phyloP scores from a whole-genome alignment of 225 moss, liverwort and hornwort genomes.

The Asterella californica region DNA sequence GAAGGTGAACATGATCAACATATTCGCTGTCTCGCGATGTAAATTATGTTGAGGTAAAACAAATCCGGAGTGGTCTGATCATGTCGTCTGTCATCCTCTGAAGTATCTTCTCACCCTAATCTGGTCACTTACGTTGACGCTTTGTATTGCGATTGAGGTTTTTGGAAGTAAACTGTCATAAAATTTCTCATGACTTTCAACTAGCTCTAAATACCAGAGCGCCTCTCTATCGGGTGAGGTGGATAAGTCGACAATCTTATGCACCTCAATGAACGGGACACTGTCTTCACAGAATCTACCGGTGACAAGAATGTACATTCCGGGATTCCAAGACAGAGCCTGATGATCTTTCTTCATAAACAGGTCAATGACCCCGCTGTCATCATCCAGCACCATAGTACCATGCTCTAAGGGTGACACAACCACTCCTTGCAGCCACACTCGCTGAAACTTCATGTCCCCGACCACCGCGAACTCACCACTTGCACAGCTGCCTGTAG shows the following conservation, averaged over 20 bases:
- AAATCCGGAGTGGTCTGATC: no score
- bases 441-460: conserved; percentile 63
- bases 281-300: conserved; percentile 27
- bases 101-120: background rate
- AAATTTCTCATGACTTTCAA: conserved; percentile 67
- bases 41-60: no score
- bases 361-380: no score
- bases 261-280: conserved; percentile 51
- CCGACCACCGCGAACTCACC: conserved; percentile 23
- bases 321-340: conserved; percentile 51
- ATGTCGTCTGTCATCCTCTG: background rate
- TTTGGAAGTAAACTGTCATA: conserved; percentile 45
- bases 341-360: conserved; percentile 33
- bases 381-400: no score
- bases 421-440: conserved; percentile 78
- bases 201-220: conserved; percentile 84
- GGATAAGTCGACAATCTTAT: conserved; percentile 86
- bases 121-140: conserved; percentile 3
- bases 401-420: no score
- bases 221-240: conserved; percentile 61
- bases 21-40: no score
- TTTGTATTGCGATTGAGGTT: conserved; percentile 1
- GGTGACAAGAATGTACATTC: conserved; percentile 57
- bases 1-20: no score
- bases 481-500: conserved; percentile 18